These are phyloP conservation scores for Exophiala viscosa DNA, from an alignment of 2,329 filamentous ascomycete species.

Conservation along the genomic window DNA sequence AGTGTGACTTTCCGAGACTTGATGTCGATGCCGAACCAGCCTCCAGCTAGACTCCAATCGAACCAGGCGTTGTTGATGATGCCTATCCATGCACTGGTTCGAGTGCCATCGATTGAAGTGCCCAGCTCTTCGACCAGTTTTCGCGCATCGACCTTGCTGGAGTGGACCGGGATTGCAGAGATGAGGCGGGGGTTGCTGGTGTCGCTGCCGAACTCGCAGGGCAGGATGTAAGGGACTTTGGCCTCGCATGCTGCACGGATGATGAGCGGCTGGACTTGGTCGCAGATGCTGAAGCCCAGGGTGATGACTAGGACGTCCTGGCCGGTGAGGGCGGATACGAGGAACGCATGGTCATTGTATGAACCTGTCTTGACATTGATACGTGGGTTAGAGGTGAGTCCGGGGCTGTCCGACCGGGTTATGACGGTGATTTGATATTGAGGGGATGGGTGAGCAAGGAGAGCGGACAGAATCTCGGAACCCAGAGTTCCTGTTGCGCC, in stretches of 20 bases:
- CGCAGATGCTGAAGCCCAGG: background rate
- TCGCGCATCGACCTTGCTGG: background rate
- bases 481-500: background rate
- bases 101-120: background rate
- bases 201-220: slow-evolving; percentile 1
- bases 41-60: background rate
- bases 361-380: background rate
- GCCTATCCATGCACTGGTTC: slow-evolving; percentile 1
- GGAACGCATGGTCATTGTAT: slow-evolving; percentile 1
- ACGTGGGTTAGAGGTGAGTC: background rate
- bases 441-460: background rate
- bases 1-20: background rate
- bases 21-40: slow-evolving; percentile 1
- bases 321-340: background rate
- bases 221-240: slow-evolving; percentile 2
- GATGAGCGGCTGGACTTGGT: background rate
- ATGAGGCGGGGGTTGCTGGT: slow-evolving; percentile 1
- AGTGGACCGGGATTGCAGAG: background rate
- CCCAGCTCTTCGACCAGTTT: background rate
- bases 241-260: background rate
- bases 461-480: background rate
- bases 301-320: slow-evolving; percentile 1
- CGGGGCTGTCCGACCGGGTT: background rate
- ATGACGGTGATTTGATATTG: background rate
- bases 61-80: slow-evolving; percentile 2